Conservation (phyloP, 805 yeast species). For the Suhomyces sp. region DNA sequence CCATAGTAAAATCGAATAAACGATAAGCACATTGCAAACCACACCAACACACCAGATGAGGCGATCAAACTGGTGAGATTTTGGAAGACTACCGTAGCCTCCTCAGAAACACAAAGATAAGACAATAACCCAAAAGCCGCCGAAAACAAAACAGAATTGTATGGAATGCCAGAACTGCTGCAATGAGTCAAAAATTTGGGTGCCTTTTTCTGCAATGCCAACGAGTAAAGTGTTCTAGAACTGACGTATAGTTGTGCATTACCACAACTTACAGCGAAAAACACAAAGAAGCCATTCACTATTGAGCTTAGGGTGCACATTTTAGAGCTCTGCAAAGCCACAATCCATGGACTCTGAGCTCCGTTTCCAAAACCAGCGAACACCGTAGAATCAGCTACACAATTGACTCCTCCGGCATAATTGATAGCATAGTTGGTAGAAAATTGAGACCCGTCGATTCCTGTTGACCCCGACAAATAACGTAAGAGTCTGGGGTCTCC, state of each 20-base stretch:
- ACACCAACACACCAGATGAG: constrained; percentile 72
- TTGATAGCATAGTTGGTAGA: constrained; percentile 27
- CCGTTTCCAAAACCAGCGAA: constrained; percentile 39
- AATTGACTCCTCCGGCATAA: constrained; percentile 36
- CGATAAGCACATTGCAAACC: constrained; percentile 71
- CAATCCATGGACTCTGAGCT: constrained; percentile 45
- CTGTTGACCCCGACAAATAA: constrained; percentile 43
- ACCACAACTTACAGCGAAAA: constrained; percentile 47
- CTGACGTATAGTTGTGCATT: constrained; percentile 44
- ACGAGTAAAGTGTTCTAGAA: constrained; percentile 41
- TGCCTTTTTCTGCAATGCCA: constrained; percentile 51
- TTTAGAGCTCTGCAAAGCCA: constrained; percentile 40
- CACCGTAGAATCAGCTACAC: constrained; percentile 20
- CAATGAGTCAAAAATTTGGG: constrained; percentile 62
- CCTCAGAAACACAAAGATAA: constrained; percentile 54
- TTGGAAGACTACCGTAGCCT: constrained; percentile 62
- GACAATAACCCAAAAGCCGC: constrained; percentile 60
- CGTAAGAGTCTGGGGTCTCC: constrained; percentile 74
- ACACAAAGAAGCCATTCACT: constrained; percentile 44
- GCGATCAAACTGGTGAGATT: constrained; percentile 66
- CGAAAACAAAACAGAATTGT: constrained; percentile 62
- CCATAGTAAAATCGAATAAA: constrained; percentile 66
- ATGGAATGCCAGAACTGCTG: constrained; percentile 68
- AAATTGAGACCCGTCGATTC: constrained; percentile 21
- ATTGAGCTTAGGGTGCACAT: constrained; percentile 36